These are phyloP conservation scores for Mycena albidolilacea DNA, from an alignment of 768 basidiomycete species.

Conservation along the genomic window DNA sequence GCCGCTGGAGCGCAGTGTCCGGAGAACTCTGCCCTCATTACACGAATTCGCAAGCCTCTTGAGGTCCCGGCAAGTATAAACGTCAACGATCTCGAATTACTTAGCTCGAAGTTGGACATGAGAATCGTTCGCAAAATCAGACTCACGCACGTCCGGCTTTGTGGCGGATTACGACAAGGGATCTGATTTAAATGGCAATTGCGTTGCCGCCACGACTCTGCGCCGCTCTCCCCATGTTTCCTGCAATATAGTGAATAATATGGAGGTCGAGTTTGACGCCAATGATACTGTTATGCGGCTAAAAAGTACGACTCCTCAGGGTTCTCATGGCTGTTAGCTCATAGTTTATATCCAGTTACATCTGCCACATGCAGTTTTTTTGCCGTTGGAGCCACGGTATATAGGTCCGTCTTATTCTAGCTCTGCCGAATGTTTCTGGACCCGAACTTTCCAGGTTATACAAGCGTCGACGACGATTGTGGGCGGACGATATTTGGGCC, in stretches of 20 bases:
- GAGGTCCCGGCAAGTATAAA: background rate
- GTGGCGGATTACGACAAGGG: background rate
- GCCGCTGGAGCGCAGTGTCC: background rate
- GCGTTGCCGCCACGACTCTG: background rate
- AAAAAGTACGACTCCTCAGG: conserved; percentile 14
- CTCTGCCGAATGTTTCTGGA: background rate
- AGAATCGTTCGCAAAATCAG: background rate
- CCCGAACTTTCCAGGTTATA: conserved; percentile 1
- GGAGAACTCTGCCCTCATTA: background rate
- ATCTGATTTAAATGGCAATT: background rate
- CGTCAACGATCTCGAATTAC: background rate
- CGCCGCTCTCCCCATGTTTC: background rate
- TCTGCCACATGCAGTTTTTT: conserved; percentile 9
- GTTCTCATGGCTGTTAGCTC: background rate
- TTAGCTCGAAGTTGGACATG: background rate
- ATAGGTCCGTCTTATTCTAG: background rate
- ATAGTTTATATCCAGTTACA: background rate
- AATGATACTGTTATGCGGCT: conserved; percentile 20
- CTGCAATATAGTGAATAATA: background rate
- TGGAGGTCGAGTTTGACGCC: conserved; percentile 10
- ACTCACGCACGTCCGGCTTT: background rate
- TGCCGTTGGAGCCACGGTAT: conserved; percentile 1
- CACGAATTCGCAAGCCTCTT: background rate
- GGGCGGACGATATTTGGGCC: conserved; percentile 15
- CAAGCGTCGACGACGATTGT: background rate